Conservation (phyloP, 78 protist genomes). For the Dictyostelium capitatum region DNA sequence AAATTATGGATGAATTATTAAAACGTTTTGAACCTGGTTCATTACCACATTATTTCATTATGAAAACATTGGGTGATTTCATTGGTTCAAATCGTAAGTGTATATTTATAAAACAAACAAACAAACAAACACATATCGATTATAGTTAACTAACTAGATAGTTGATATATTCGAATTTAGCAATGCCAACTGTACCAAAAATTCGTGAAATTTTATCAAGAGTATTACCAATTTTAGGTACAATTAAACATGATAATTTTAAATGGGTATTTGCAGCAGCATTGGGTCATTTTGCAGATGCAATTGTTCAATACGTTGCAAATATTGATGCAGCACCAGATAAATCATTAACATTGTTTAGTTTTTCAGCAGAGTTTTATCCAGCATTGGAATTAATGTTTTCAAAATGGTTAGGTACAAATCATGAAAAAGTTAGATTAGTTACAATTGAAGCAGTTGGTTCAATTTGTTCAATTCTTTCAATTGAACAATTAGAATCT, state of each 20-base stretch:
- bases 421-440: slow-evolving; percentile 81
- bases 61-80: slow-evolving; percentile 87
- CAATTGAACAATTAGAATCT: slow-evolving; percentile 70
- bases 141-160: too few species aligned
- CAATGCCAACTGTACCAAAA: slow-evolving; percentile 81
- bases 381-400: slow-evolving; percentile 83
- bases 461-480: slow-evolving; percentile 43
- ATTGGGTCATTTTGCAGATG: slow-evolving; percentile 85
- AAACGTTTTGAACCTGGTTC: slow-evolving; percentile 79
- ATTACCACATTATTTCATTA: slow-evolving; percentile 87
- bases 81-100: slow-evolving; percentile 74
- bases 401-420: slow-evolving; percentile 72
- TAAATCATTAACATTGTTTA: slow-evolving; percentile 38
- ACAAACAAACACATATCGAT: not conserved
- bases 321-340: slow-evolving; percentile 76
- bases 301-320: slow-evolving; percentile 73
- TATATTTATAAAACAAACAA: not conserved
- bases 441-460: slow-evolving; percentile 83
- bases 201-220: slow-evolving; percentile 76
- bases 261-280: slow-evolving; percentile 91
- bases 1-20: slow-evolving; percentile 77
- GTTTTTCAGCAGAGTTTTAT: slow-evolving; percentile 80
- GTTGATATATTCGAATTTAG: too few species aligned
- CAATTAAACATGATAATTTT: slow-evolving; percentile 88
- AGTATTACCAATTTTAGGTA: slow-evolving; percentile 80